Conservation (phyloP, 139 green algal genomes). For the Tetradesmus obliquus region DNA sequence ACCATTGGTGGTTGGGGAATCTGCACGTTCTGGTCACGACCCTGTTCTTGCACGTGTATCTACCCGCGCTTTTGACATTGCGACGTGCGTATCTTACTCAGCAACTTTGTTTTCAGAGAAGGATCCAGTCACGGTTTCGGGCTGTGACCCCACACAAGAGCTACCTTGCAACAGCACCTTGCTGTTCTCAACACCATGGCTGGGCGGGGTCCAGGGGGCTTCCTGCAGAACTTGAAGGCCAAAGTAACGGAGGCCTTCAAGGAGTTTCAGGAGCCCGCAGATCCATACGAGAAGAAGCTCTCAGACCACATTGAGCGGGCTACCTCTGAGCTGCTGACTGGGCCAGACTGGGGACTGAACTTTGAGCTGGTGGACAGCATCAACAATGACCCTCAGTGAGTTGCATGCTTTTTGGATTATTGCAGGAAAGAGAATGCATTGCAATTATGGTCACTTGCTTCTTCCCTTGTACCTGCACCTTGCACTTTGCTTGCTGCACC, state of each 20-base stretch:
- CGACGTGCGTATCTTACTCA: background rate
- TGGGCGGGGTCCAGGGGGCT: slow-evolving; percentile 11
- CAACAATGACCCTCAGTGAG: slow-evolving; percentile 52
- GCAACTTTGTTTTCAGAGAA: background rate
- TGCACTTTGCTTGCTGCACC: background rate
- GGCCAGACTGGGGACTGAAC: slow-evolving; percentile 63
- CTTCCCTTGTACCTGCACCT: background rate
- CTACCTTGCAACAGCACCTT: background rate
- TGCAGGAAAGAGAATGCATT: background rate
- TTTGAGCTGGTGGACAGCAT: slow-evolving; percentile 67
- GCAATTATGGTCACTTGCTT: background rate
- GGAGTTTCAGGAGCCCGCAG: slow-evolving; percentile 27
- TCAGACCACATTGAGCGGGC: slow-evolving; percentile 53
- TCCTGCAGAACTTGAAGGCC: slow-evolving; percentile 32
- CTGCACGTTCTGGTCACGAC: background rate
- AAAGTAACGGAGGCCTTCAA: slow-evolving; percentile 39
- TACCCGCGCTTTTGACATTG: background rate
- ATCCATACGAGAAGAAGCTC: slow-evolving; percentile 50
- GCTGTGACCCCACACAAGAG: background rate
- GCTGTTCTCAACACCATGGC: background rate
- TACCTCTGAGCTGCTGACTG: slow-evolving; percentile 55
- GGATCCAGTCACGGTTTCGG: background rate
- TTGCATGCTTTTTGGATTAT: background rate
- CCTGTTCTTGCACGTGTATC: background rate
- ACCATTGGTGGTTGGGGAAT: background rate